Base-by-base conservation (phyloP, 2,329 filamentous ascomycete species). In the Epicoccum nigrum region DNA sequence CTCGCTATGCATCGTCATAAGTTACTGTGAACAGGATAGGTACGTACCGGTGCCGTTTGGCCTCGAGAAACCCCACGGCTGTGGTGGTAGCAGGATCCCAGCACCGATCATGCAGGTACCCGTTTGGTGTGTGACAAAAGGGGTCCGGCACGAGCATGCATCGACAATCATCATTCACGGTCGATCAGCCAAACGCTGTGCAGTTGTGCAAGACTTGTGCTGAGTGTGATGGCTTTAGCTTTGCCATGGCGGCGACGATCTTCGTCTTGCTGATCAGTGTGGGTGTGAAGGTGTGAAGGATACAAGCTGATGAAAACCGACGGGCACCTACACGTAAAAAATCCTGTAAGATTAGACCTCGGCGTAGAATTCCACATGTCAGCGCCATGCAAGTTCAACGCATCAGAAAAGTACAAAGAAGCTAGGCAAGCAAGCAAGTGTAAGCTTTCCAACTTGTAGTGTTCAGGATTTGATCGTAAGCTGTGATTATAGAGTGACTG, bases 21-120 rank as follows among this genome's bases (percentile, higher is more conserved):
- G n/a, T n/a, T n/a, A n/a, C n/a, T n/a, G n/a, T n/a, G 8, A 5
- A 23, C 39, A 17, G 20, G 28, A n/a, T 6, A 27, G 23, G 23
- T 27, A 27, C 11, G 6, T 27, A 27, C n/a, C n/a, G n/a, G n/a
- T 25, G 23, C 23, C 23, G 23, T 25, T 25, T 6, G 9, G 41
- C 31, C 12, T 44, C 27, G 25, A 19, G 21, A 21, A 21, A 25
- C 25, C 17, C 31, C 21, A 9, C n/a, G 28, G 38, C 9, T n/a
- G 33, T n/a, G 37, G 23, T 25, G 11, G 28, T n/a, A 1, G n/a
- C 19, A 16, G n/a, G 32, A 52, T 33, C 49, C 49, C 43, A 52
- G 49, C 49, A 46, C 38, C 49, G 49, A 52, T 52, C 49, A 52
- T 52, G 49, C 49, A 52, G 49, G 49, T 52, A 52, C 49, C 49